A percentile compares a stretch with the other conserved stretches of the same genome.
These are phyloP conservation scores for Aurifilum marmelostoma DNA, from an alignment of 2,329 filamentous ascomycete species.

Conservation along the genomic window DNA sequence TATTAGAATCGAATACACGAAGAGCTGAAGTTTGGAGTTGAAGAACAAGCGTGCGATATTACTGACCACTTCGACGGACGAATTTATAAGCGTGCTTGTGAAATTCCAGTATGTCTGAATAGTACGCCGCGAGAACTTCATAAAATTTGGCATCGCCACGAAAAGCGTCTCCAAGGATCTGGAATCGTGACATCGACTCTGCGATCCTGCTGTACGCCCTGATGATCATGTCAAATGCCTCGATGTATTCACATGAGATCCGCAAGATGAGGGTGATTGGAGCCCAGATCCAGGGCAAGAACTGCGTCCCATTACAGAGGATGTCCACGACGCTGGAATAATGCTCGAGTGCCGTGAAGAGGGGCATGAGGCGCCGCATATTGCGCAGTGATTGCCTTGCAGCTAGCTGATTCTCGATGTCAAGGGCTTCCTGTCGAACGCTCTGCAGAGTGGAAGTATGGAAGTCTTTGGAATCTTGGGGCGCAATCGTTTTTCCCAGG, in stretches of 20 bases:
- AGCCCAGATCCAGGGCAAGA: slow-evolving; percentile 51
- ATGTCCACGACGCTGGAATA: slow-evolving; percentile 47
- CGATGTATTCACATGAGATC: slow-evolving; percentile 40
- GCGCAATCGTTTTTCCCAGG: slow-evolving; percentile 29
- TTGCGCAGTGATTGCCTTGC: slow-evolving; percentile 45
- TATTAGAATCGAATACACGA: slow-evolving; percentile 26
- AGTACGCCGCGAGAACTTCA: slow-evolving; percentile 46
- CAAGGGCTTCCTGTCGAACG: slow-evolving; percentile 41
- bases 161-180: slow-evolving; percentile 39
- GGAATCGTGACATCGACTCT: slow-evolving; percentile 43
- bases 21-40: background rate
- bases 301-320: slow-evolving; percentile 51
- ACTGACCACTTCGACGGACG: slow-evolving; percentile 40
- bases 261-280: slow-evolving; percentile 44
- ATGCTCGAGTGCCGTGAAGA: slow-evolving; percentile 46
- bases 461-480: slow-evolving; percentile 32
- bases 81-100: slow-evolving; percentile 52
- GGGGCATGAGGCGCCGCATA: slow-evolving; percentile 46
- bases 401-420: slow-evolving; percentile 46
- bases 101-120: slow-evolving; percentile 53
- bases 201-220: slow-evolving; percentile 45
- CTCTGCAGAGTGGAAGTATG: slow-evolving; percentile 40
- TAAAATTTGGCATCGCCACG: slow-evolving; percentile 41
- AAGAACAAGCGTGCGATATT: background rate
- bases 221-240: slow-evolving; percentile 48